Evolutionary conservation across 352 stramenopile species (phyloP).

Genomic region (Phytophthora ramorum): DNA sequence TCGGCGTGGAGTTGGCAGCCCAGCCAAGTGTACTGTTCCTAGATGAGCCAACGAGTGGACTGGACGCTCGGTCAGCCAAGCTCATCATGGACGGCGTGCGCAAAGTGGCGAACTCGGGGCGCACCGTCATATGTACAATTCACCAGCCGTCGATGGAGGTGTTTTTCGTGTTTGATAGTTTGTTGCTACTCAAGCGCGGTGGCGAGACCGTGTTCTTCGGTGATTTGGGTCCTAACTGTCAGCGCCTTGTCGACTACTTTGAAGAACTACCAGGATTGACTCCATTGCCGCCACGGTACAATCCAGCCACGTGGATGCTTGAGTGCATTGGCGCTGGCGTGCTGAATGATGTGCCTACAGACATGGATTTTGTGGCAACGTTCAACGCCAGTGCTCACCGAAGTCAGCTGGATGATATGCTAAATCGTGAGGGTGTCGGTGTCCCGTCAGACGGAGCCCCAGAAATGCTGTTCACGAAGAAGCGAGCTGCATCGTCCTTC

Average conservation of each 20-base stretch:
- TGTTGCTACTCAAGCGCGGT: constrained; percentile 82
- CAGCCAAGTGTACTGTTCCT: constrained; percentile 47
- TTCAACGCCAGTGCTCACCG: constrained; percentile 40
- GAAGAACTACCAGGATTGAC: constrained; percentile 43
- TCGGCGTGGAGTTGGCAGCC: constrained; percentile 44
- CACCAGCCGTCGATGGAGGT: constrained; percentile 35
- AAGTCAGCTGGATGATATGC: constrained; percentile 20
- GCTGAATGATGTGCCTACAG: constrained; percentile 31
- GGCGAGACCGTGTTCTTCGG: constrained; percentile 80
- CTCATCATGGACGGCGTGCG: constrained; percentile 60
- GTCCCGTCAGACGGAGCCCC: constrained; percentile 19
- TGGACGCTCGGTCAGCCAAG: constrained; percentile 72
- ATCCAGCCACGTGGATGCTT: constrained; percentile 88
- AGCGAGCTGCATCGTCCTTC: constrained; percentile 30
- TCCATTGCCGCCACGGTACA: constrained; percentile 56
- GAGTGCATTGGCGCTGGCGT: constrained; percentile 50
- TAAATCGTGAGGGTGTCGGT: constrained; percentile 31
- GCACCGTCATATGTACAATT: constrained; percentile 68
- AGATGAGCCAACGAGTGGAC: constrained; percentile 51
- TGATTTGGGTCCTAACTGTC: constrained; percentile 56
- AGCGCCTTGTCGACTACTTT: constrained; percentile 54
- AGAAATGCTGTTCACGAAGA: constrained; percentile 34
- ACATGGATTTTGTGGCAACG: constrained; percentile 34
- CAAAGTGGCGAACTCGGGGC: constrained; percentile 63
- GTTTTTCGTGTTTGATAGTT: constrained; percentile 69